A percentile compares a stretch with the other conserved stretches of the same genome.
phyloP scores from a whole-genome alignment of 306 rosid species.

The Acacia melanoxylon region DNA sequence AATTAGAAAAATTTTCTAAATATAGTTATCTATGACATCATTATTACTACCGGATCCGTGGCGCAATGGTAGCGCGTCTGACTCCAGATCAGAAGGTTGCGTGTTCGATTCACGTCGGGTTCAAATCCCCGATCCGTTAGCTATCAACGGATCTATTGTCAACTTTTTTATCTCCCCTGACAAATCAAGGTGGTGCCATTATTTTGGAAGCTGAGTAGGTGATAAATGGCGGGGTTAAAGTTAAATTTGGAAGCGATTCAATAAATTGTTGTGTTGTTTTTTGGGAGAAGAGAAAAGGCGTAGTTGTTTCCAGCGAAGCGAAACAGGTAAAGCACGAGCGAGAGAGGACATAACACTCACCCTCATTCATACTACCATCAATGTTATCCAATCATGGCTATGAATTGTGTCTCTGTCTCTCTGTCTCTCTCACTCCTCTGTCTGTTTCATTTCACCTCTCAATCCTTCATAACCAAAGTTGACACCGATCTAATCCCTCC shows the following conservation, averaged over 20 bases:
- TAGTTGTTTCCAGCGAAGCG: slow-evolving; percentile 13
- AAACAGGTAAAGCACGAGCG: not conserved
- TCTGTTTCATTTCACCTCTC: not conserved
- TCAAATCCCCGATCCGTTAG: slow-evolving; percentile 10
- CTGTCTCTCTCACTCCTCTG: not conserved
- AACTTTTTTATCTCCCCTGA: not conserved
- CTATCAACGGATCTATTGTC: not conserved
- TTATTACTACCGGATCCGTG: slow-evolving; percentile 34
- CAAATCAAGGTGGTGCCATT: not conserved
- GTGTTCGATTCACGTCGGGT: slow-evolving; percentile 59
- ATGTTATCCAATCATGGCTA: slow-evolving; percentile 3
- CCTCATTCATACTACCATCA: not conserved
- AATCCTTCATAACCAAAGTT: not conserved
- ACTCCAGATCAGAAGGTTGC: slow-evolving; percentile 61
- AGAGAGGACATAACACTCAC: not conserved
- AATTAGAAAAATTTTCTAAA: too few relatives aligned
- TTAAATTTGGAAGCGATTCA: not conserved
- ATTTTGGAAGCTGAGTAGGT: not conserved
- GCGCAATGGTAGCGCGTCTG: slow-evolving; percentile 63
- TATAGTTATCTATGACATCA: fast-evolving
- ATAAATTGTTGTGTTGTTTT: not conserved
- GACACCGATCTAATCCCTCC: not conserved
- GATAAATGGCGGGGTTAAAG: not conserved
- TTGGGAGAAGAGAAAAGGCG: not conserved
- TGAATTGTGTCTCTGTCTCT: not conserved